Base-by-base conservation (phyloP, 2,329 filamentous ascomycete genomes). In the Penicillium sp. region DNA sequence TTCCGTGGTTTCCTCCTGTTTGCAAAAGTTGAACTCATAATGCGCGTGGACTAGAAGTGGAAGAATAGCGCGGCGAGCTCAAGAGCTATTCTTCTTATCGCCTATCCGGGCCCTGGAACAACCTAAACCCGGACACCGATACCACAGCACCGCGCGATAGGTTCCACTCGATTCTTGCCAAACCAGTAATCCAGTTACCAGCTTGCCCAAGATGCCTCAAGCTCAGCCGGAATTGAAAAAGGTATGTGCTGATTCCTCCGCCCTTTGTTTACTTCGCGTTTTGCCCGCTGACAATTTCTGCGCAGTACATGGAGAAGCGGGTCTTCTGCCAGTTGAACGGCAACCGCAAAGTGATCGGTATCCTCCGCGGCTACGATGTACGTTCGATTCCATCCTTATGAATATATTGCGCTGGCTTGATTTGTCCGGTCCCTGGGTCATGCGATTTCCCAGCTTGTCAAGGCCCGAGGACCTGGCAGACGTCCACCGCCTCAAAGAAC, bases 141-240 rank as follows among this genome's bases (percentile, higher is more conserved):
- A 70, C 65, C 66, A 70, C 69, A 66, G 63, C 65, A 53, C 65
- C 59, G 61, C 63, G 65, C 62, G 59, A 50, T 52, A 42, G 64
- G 49, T 48, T 60, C 56, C 50, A 60, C 43, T 44, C 43, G 43
- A 27, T 39, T 55, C 59, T 61, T 58, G 57, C 59, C 60, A 66
- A 56, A 52, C 57, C 42, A 56, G 51, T 66, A 68, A 54, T 61
- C 57, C 55, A 63, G 60, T 65, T 47, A 67, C 52, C 57, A 58
- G 62, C 49, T 64, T 57, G 65, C 59, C 58, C 81, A 90, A 82
- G 66, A 99, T 99, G 95, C 91, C 95, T 65, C 93, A 96, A 87
- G 93, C 95, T 76, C 95, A 98, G 81, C 95, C 95, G 70, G 96
- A 99, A 82, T 86, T 99, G 63, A 99, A 98, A 81, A 99, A 98